phyloP scores from a whole-genome alignment of 345 rosid species.

The Murraya koenigii region DNA sequence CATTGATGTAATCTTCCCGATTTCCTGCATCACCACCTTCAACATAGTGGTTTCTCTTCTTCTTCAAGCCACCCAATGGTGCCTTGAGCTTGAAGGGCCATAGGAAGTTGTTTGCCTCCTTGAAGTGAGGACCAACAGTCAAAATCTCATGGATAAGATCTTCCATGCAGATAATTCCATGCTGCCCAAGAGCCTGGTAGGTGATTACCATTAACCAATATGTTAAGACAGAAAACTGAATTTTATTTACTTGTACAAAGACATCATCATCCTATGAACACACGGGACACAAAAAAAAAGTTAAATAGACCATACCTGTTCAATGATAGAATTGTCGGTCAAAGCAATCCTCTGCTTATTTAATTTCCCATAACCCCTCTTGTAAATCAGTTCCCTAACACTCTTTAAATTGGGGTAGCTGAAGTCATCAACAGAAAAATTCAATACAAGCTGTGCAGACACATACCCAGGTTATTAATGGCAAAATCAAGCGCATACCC shows the following conservation, averaged over 20 bases:
- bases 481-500: slow-evolving; percentile 45
- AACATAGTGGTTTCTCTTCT: slow-evolving; percentile 93
- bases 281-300: background rate
- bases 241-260: background rate
- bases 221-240: background rate
- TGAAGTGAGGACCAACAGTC: slow-evolving; percentile 92
- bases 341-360: slow-evolving; percentile 72
- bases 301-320: slow-evolving; percentile 47
- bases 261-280: background rate
- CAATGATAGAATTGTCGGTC: slow-evolving; percentile 74
- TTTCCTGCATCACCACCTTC: slow-evolving; percentile 96
- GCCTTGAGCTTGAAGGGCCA: slow-evolving; percentile 99
- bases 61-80: slow-evolving; percentile 77
- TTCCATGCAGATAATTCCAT: slow-evolving; percentile 70
- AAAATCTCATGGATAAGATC: slow-evolving; percentile 85
- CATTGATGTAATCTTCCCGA: slow-evolving; percentile 74
- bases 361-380: slow-evolving; percentile 86
- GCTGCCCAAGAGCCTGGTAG: slow-evolving; percentile 64
- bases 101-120: slow-evolving; percentile 81
- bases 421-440: background rate
- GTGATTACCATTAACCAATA: too few species aligned
- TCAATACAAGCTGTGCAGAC: background rate
- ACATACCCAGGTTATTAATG: background rate
- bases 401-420: slow-evolving; percentile 95
- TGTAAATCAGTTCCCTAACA: slow-evolving; percentile 81